Evolutionary conservation across 2,329 filamentous ascomycete genomes (phyloP), one percentile per base, ranked within the genome.

Genomic region (Tolypocladium pustulatum): DNA sequence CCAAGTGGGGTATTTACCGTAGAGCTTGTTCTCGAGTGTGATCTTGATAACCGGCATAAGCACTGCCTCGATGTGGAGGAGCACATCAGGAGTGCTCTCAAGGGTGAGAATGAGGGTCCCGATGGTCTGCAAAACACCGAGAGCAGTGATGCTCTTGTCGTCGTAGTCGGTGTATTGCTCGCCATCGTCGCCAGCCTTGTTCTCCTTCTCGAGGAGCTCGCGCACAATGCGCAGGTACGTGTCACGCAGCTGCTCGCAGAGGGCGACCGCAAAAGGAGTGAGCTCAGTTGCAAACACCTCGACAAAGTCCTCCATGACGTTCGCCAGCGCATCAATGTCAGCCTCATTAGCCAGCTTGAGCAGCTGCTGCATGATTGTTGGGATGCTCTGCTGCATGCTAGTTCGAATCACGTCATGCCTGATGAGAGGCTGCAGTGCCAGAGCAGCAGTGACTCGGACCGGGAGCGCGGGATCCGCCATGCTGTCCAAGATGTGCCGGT

Each of bases 251-350:
- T 99, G 94, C 75, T 97, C 92, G 69, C 91, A 96, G 4, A 99
- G 80, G 5, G 94, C 94, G 37, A 99, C 93, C 13, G 94, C 94
- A 68, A 99, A 99, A 3, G 94, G 94, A 7, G 94, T 97, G 54
- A 99, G 82, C 72, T 99, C 94, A 3, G 91, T 83, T n/a, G 94
- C 93, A 70, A 99, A 99, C 2, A 97, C 92, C 73, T 99, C 94
- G 53, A 99, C 94, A 70, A 99, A 99, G 70, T 99, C 94, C 74
- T 99, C 94, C 94, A 99, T 99, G 43, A 99, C 94, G 68, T 97
- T 97, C 27, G 94, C 93, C 46, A 99, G 80, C 6, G 94, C 92
- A 73, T 99, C 94, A 54, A 99, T 93, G 70, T 99, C 94, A 60
- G 95, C 94, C 75, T 99, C 94, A 69, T 99, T 99, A 34, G 94